These are phyloP conservation scores for Ophiostoma triangulosporum DNA, from an alignment of 2,329 filamentous ascomycete genomes.

Conservation along the genomic window DNA sequence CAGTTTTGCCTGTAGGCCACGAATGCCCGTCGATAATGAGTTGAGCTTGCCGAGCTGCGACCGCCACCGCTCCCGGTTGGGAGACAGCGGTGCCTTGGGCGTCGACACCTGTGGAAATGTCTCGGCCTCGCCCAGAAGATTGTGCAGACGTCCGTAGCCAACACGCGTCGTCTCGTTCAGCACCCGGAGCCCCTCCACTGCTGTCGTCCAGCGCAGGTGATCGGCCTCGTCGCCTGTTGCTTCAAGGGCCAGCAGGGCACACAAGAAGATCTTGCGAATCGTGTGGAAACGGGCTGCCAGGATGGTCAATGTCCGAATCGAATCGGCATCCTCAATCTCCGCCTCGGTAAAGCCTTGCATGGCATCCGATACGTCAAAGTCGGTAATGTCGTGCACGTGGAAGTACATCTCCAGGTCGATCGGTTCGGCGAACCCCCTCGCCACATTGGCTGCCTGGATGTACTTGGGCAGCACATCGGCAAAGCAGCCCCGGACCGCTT, in stretches of 20 bases:
- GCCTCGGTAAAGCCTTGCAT: constrained; percentile 45
- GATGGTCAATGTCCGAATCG: constrained; percentile 67
- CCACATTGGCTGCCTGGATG: constrained; percentile 50
- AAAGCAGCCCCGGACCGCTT: constrained; percentile 57
- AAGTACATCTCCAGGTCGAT: constrained; percentile 83
- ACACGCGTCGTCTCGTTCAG: constrained; percentile 48
- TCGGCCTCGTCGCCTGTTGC: constrained; percentile 67
- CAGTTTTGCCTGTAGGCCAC: constrained; percentile 86
- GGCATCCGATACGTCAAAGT: constrained; percentile 59
- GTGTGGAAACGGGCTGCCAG: constrained; percentile 69
- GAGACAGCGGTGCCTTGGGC: constrained; percentile 49
- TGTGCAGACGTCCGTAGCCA: constrained; percentile 52
- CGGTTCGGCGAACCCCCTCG: constrained; percentile 64
- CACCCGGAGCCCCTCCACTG: constrained; percentile 58
- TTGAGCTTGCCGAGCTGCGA: constrained; percentile 80
- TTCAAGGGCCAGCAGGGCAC: constrained; percentile 77
- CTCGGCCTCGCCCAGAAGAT: constrained; percentile 67
- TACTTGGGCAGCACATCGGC: constrained; percentile 58
- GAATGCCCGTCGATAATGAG: constrained; percentile 77
- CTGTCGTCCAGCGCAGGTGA: constrained; percentile 63
- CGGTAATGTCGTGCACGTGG: constrained; percentile 72
- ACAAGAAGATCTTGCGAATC: constrained; percentile 72
- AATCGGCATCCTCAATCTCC: constrained; percentile 64
- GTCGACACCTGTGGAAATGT: constrained; percentile 41
- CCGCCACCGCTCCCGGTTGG: constrained; percentile 70